A percentile compares a stretch with the other conserved stretches of the same genome.
Evolutionary conservation across 2,329 filamentous ascomycete genomes (phyloP).

Genomic region (Hypoxylon sp.): DNA sequence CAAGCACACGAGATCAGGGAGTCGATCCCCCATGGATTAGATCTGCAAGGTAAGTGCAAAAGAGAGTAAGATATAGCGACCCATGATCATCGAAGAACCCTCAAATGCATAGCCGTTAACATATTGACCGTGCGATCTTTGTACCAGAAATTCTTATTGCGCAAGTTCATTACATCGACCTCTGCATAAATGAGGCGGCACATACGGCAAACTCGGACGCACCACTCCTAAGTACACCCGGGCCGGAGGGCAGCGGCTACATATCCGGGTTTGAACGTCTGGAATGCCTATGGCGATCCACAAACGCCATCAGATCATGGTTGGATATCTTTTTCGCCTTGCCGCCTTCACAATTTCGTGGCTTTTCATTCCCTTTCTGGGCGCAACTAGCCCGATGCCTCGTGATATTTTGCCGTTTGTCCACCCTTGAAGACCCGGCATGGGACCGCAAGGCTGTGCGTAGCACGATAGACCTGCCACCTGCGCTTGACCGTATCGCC

Average conservation of each 20-base stretch:
- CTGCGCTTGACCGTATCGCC: constrained; percentile 50
- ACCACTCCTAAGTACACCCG: constrained; percentile 28
- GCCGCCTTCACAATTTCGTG: constrained; percentile 45
- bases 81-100: background rate
- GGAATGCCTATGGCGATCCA: constrained; percentile 52
- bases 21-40: constrained; percentile 46
- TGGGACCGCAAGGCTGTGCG: constrained; percentile 55
- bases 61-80: background rate
- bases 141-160: constrained; percentile 43
- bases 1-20: constrained; percentile 51
- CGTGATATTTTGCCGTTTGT: constrained; percentile 54
- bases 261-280: constrained; percentile 51
- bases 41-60: constrained; percentile 37
- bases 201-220: constrained; percentile 46
- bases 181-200: constrained; percentile 44
- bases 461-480: constrained; percentile 50
- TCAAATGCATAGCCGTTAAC: background rate
- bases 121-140: constrained; percentile 24
- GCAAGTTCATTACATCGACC: constrained; percentile 45
- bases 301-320: constrained; percentile 53
- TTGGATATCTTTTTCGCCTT: constrained; percentile 50
- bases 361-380: constrained; percentile 55
- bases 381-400: constrained; percentile 53
- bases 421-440: constrained; percentile 53
- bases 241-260: constrained; percentile 17